phyloP scores from a whole-genome alignment of 345 rosid genomes.

The Kandelia obovata region DNA sequence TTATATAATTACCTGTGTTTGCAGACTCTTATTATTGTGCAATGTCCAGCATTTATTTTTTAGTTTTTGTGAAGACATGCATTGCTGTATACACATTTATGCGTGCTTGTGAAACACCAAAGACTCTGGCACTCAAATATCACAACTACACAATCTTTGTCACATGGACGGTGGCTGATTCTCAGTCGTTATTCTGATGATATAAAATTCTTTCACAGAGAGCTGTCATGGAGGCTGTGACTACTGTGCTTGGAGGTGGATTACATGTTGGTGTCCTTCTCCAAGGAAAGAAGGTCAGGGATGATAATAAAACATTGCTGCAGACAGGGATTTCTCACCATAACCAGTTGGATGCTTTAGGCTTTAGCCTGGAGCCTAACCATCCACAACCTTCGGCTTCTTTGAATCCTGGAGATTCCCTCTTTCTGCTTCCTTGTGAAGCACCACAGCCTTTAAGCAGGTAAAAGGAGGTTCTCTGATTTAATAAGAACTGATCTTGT shows the following conservation, averaged over 20 bases:
- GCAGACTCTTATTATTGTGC: not conserved
- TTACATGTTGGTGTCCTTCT: conserved; percentile 72
- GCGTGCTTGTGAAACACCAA: not conserved
- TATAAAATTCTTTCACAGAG: conserved; percentile 44
- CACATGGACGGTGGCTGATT: not conserved
- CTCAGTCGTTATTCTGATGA: conserved; percentile 22
- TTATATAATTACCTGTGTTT: too few species aligned
- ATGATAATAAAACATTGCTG: conserved; percentile 71
- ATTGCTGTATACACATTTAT: not conserved
- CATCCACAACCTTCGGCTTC: conserved; percentile 37
- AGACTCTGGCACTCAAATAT: not conserved
- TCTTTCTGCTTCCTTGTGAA: conserved; percentile 38
- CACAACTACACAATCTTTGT: not conserved
- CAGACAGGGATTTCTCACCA: conserved; percentile 73
- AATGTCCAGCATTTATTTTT: not conserved
- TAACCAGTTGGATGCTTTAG: conserved; percentile 57
- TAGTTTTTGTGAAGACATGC: too few species aligned
- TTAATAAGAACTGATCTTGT: not conserved
- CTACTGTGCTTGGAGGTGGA: conserved; percentile 71
- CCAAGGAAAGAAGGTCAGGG: conserved; percentile 82
- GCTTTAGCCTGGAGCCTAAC: conserved; percentile 87
- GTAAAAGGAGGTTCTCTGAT: conserved; percentile 28
- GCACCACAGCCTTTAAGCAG: conserved; percentile 55
- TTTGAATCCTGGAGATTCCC: conserved; percentile 42
- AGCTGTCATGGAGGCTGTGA: conserved; percentile 87